Percentiles rank a stretch among this genome's conserved stretches.
phyloP scores from a whole-genome alignment of 768 basidiomycete genomes.

The Lactarius akahatsu region DNA sequence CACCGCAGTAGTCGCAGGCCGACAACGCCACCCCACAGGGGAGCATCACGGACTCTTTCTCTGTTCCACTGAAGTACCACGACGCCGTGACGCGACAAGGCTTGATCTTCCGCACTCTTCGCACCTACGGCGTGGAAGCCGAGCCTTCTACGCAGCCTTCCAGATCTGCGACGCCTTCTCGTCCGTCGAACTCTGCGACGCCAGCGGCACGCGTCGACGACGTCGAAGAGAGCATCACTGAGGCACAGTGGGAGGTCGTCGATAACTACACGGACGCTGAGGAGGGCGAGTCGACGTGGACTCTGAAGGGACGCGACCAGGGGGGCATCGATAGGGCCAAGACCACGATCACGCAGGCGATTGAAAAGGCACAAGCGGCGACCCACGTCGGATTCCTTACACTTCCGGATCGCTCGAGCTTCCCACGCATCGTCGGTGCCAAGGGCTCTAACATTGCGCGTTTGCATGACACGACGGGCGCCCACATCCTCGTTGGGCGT shows the following conservation, averaged over 20 bases:
- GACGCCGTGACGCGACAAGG: conserved; percentile 87
- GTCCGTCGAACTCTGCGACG: conserved; percentile 44
- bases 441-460: conserved; percentile 91
- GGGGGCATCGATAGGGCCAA: conserved; percentile 75
- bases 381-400: conserved; percentile 85
- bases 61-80: conserved; percentile 85
- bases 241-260: conserved; percentile 72
- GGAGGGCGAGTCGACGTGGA: conserved; percentile 85
- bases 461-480: conserved; percentile 83
- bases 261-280: conserved; percentile 77
- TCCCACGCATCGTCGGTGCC: conserved; percentile 91
- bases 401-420: conserved; percentile 74
- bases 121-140: conserved; percentile 78
- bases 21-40: conserved; percentile 52
- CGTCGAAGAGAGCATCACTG: conserved; percentile 43
- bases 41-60: conserved; percentile 53
- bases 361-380: conserved; percentile 69
- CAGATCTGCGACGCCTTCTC: conserved; percentile 58
- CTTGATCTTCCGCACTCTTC: conserved; percentile 79
- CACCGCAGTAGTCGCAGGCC: conserved; percentile 45
- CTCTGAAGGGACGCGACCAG: conserved; percentile 77
- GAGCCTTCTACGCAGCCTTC: conserved; percentile 69
- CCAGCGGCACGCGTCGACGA: conserved; percentile 86
- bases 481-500: conserved; percentile 88
- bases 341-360: conserved; percentile 61